Evolutionary conservation across 2,329 filamentous ascomycete species (phyloP), one percentile per base, ranked within the genome.

Genomic region (Lachnellula occidentalis): DNA sequence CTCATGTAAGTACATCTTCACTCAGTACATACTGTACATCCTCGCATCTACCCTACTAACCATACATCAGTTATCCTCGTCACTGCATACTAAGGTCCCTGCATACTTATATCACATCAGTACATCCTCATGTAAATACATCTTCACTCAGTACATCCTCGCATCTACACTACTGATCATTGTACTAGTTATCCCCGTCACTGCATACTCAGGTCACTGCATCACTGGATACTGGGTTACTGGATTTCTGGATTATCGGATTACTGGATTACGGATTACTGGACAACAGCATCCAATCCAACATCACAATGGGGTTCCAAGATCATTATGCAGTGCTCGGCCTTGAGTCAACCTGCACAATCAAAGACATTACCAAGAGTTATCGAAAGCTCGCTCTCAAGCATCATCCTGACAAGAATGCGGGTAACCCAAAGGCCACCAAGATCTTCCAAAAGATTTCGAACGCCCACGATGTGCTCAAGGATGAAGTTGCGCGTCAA

Each of bases 351-450:
- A 39, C 39, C 37, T 39, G 34, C 17, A 41, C 34, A 1, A 2
- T 8, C 34, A 24, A 24, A 11, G 34, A 50, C 5, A 50, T 50
- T n/a, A 50, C 34, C 11, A 50, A 41, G 36, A 34, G 34, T 14
- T 50, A 50, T 21, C n/a, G 48, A 22, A 22, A 36, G 14, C 48
- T 50, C 14, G 48, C 48, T 22, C 48, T 50, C 19, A 22, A 21
- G 7, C 19, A 50, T 21, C 48, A 50, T 17, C 48, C 48, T 36
- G 48, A 50, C 21, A 50, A 50, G 48, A 15, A 42, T 34, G 14
- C 21, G 17, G 22, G 19, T 19, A 42, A 42, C 14, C 6, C 34
- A 2, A 36, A 24, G 12, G 48, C 48, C 9, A 50, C 48, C 24
- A 34, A 34, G 15, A 34, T 17, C 24, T 48, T 48, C 12, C 46